Evolutionary conservation across 129 eudicot genomes (phyloP).

Genomic region (Ambrosia artemisiifolia): DNA sequence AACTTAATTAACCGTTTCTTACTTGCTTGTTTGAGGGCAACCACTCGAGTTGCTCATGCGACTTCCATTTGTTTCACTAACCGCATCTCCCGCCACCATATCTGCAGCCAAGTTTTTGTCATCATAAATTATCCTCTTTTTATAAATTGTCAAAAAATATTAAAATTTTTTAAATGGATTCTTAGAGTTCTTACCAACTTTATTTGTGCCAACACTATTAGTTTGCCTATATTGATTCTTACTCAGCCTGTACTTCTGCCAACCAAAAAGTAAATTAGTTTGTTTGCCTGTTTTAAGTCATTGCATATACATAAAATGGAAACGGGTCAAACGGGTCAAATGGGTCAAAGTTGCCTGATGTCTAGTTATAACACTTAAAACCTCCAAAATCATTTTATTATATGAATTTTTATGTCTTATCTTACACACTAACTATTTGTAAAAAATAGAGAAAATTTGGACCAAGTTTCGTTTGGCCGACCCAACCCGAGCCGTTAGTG

Average conservation of each 20-base stretch:
- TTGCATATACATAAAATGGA: neutral
- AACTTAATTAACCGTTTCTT: conserved; percentile 17
- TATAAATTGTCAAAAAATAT: neutral
- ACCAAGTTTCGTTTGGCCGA: neutral
- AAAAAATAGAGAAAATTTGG: neutral
- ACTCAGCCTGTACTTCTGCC: conserved; percentile 95
- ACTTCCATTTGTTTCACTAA: conserved; percentile 48
- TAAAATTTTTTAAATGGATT: neutral
- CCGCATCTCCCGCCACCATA: conserved; percentile 42
- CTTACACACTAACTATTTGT: neutral
- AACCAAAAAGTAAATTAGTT: conserved; percentile 25
- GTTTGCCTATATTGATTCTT: conserved; percentile 86
- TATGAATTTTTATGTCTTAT: neutral
- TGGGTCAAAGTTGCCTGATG: neutral
- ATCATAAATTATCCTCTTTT: neutral
- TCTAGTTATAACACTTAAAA: neutral
- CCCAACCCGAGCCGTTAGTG: neutral
- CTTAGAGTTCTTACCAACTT: conserved; percentile 50
- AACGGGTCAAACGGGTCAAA: too few species aligned
- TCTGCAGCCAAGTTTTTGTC: conserved; percentile 26
- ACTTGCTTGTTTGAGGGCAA: conserved; percentile 68
- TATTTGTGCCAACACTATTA: conserved; percentile 50
- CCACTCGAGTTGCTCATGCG: conserved; percentile 43
- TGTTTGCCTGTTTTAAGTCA: conserved; percentile 15
- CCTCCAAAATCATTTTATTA: neutral